phyloP scores from a whole-genome alignment of 192 early-diverging fungal species.

The Coemansia sp. region DNA sequence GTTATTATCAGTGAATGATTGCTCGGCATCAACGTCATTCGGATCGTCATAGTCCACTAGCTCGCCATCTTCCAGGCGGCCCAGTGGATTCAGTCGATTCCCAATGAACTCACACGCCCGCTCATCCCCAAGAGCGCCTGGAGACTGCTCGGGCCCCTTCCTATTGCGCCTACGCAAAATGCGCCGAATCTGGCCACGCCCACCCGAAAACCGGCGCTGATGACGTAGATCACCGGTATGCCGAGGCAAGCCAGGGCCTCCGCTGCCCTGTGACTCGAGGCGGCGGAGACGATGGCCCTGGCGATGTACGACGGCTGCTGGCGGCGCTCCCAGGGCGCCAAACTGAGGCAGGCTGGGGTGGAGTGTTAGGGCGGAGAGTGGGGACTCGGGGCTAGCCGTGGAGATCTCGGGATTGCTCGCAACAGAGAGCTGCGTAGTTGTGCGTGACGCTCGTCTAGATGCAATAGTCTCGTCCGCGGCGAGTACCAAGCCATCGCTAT shows the following conservation, averaged over 20 bases:
- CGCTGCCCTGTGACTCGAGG: background rate
- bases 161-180: conserved; percentile 23
- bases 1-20: conserved; percentile 44
- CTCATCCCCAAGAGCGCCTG: background rate
- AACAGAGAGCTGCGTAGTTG: conserved; percentile 12
- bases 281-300: background rate
- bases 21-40: conserved; percentile 31
- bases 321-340: background rate
- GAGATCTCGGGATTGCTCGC: conserved; percentile 25
- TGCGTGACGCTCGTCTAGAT: conserved; percentile 17
- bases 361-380: conserved; percentile 8
- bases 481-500: conserved; percentile 28
- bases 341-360: conserved; percentile 19
- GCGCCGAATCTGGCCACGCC: conserved; percentile 12
- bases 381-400: background rate
- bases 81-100: conserved; percentile 43
- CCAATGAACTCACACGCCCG: conserved; percentile 42
- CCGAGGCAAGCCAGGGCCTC: background rate
- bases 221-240: background rate
- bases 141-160: background rate
- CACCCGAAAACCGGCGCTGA: conserved; percentile 5
- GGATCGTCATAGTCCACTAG: conserved; percentile 53
- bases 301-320: background rate
- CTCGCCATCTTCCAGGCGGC: conserved; percentile 42
- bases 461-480: conserved; percentile 25